These are phyloP conservation scores for Penicillium fuscoglaucum DNA, from an alignment of 2,329 filamentous ascomycete species.

Conservation along the genomic window DNA sequence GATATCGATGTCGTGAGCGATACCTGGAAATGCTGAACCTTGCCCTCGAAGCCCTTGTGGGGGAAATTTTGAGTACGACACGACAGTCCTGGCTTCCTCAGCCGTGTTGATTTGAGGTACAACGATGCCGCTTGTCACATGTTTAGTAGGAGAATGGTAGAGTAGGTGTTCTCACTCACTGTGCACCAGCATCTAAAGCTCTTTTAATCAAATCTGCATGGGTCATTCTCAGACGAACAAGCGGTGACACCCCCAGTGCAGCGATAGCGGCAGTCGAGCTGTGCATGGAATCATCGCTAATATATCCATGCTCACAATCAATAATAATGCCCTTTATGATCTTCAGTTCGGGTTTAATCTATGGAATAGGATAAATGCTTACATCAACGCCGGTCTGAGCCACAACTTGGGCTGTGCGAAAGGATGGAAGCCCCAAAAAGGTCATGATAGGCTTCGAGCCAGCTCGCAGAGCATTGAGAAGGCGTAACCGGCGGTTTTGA, in stretches of 20 bases:
- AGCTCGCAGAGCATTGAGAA: constrained; percentile 19
- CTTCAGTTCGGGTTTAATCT: neutral
- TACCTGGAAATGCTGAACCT: constrained; percentile 26
- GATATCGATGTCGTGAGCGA: constrained; percentile 33
- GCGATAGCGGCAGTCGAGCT: constrained; percentile 25
- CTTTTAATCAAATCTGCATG: constrained; percentile 28
- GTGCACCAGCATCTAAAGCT: constrained; percentile 29
- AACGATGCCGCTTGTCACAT: constrained; percentile 44
- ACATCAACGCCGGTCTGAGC: constrained; percentile 25
- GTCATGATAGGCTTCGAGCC: constrained; percentile 22
- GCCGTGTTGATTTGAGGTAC: constrained; percentile 50
- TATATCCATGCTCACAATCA: constrained; percentile 30
- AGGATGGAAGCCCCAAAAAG: constrained; percentile 23
- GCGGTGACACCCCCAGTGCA: constrained; percentile 25
- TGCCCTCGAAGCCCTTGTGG: constrained; percentile 31
- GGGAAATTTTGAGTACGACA: constrained; percentile 30
- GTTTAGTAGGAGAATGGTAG: neutral
- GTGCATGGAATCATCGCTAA: constrained; percentile 30
- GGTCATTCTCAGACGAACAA: constrained; percentile 25
- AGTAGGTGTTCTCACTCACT: constrained; percentile 9
- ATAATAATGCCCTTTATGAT: constrained; percentile 21
- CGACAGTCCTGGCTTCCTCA: constrained; percentile 40
- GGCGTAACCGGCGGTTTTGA: constrained; percentile 16
- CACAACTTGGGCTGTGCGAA: constrained; percentile 23
- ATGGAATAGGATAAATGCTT: neutral